Percentiles rank a stretch among this genome's conserved stretches.
These are phyloP conservation scores for Termitomyces sp. DNA, from an alignment of 768 basidiomycete species.

Conservation along the genomic window DNA sequence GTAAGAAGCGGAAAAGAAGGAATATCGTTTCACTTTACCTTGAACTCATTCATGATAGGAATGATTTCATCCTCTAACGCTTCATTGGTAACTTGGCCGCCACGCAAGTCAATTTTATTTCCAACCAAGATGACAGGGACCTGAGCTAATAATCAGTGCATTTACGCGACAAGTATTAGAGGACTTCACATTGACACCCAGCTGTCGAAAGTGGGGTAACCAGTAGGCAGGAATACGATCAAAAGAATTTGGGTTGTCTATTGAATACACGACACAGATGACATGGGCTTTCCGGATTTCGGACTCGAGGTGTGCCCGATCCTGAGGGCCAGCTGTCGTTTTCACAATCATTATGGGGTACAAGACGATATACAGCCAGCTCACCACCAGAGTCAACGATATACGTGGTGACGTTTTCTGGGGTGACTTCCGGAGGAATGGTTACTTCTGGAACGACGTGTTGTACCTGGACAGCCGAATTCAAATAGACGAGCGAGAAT, in stretches of 20 bases:
- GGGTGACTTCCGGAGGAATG: slow-evolving; percentile 94
- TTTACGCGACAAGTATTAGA: neutral
- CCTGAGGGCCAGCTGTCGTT: slow-evolving; percentile 70
- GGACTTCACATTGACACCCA: slow-evolving; percentile 84
- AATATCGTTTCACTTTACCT: slow-evolving; percentile 42
- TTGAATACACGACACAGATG: slow-evolving; percentile 95
- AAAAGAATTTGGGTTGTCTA: slow-evolving; percentile 95
- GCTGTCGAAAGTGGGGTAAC: slow-evolving; percentile 90
- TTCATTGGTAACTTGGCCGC: slow-evolving; percentile 90
- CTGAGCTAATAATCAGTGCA: slow-evolving; percentile 31
- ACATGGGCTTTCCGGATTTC: slow-evolving; percentile 98
- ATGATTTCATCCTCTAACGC: slow-evolving; percentile 91
- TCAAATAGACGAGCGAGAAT: neutral
- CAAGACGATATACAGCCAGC: slow-evolving; percentile 19
- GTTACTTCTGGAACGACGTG: slow-evolving; percentile 96
- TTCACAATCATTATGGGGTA: slow-evolving; percentile 6
- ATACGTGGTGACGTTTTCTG: slow-evolving; percentile 96
- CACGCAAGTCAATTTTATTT: slow-evolving; percentile 96
- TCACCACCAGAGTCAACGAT: slow-evolving; percentile 96
- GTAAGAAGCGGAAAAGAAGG: slow-evolving; percentile 4
- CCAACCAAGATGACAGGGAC: slow-evolving; percentile 96
- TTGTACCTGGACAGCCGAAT: slow-evolving; percentile 60
- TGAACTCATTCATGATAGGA: slow-evolving; percentile 99
- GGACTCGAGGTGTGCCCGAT: slow-evolving; percentile 83
- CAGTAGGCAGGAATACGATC: slow-evolving; percentile 98